Evolutionary conservation across 441 rosid genomes (phyloP).

Genomic region (Pelargonium cotyledonis): DNA sequence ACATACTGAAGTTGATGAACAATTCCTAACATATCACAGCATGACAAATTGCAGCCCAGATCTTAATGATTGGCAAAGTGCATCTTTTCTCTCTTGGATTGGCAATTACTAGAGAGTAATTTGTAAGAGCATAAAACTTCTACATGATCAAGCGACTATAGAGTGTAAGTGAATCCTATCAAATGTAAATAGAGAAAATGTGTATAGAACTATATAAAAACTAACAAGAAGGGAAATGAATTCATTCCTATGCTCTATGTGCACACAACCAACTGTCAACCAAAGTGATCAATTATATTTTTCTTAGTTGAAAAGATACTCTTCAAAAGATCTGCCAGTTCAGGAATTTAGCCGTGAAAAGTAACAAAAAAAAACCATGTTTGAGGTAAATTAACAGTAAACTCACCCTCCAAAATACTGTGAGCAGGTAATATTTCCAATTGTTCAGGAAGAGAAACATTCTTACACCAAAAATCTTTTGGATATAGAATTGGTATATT

Average conservation of each 20-base stretch:
- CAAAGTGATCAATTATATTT: too few relatives aligned
- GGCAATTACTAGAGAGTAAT: not conserved
- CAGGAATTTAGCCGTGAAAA: not conserved
- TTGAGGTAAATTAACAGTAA: constrained; percentile 16
- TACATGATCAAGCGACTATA: not conserved
- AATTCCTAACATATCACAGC: not conserved
- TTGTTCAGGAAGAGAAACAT: constrained; percentile 25
- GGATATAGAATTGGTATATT: constrained; percentile 42
- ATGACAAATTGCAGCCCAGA: not conserved
- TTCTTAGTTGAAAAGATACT: not conserved
- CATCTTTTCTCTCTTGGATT: not conserved
- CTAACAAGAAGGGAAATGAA: too few relatives aligned
- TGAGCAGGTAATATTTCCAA: constrained; percentile 42
- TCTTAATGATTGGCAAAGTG: not conserved
- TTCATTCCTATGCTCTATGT: not conserved
- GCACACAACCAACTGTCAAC: not conserved
- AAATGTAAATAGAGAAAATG: not conserved
- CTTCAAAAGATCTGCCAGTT: not conserved
- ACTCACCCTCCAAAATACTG: constrained; percentile 42
- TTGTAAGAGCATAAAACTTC: not conserved
- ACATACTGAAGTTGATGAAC: not conserved
- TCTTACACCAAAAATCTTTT: constrained; percentile 52
- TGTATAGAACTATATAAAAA: too few relatives aligned
- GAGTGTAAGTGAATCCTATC: not conserved
- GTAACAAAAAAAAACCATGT: not conserved